Conservation (phyloP, 2,329 filamentous ascomycete genomes). For the Fusarium metavorans region DNA sequence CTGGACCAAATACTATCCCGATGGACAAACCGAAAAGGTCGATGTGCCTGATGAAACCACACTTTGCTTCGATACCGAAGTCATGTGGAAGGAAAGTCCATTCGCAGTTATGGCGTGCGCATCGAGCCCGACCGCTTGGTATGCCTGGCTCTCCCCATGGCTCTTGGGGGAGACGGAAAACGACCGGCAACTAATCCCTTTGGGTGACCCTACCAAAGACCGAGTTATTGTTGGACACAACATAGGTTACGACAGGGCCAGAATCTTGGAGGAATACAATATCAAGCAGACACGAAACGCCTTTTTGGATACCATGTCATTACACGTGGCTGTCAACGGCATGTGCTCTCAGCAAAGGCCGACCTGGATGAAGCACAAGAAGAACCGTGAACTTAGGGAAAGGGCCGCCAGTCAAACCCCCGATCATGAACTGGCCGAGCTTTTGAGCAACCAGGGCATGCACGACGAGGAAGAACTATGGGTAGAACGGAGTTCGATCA, state of each 20-base stretch:
- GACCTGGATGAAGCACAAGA: conserved; percentile 97
- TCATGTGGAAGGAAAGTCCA: conserved; percentile 92
- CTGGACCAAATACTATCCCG: conserved; percentile 91
- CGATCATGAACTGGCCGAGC: conserved; percentile 75
- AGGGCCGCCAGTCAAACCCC: conserved; percentile 79
- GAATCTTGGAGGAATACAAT: conserved; percentile 90
- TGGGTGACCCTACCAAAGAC: conserved; percentile 80
- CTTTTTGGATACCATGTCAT: conserved; percentile 97
- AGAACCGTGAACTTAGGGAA: conserved; percentile 86
- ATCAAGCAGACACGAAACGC: conserved; percentile 84
- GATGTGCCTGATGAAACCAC: conserved; percentile 83
- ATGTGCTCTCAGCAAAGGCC: conserved; percentile 98
- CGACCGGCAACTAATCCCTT: conserved; percentile 84
- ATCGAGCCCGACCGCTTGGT: conserved; percentile 90
- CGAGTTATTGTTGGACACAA: conserved; percentile 94
- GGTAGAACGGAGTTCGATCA: conserved; percentile 94
- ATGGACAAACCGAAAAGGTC: conserved; percentile 78
- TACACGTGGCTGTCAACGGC: conserved; percentile 97
- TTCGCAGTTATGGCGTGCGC: conserved; percentile 99
- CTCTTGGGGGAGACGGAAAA: conserved; percentile 83
- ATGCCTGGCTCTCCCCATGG: conserved; percentile 98
- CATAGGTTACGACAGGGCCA: conserved; percentile 91
- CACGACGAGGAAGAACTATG: conserved; percentile 95
- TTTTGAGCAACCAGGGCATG: conserved; percentile 76
- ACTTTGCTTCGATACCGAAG: conserved; percentile 95